phyloP scores from a whole-genome alignment of 176 grass and related monocot species.

The Triticum turgidum region DNA sequence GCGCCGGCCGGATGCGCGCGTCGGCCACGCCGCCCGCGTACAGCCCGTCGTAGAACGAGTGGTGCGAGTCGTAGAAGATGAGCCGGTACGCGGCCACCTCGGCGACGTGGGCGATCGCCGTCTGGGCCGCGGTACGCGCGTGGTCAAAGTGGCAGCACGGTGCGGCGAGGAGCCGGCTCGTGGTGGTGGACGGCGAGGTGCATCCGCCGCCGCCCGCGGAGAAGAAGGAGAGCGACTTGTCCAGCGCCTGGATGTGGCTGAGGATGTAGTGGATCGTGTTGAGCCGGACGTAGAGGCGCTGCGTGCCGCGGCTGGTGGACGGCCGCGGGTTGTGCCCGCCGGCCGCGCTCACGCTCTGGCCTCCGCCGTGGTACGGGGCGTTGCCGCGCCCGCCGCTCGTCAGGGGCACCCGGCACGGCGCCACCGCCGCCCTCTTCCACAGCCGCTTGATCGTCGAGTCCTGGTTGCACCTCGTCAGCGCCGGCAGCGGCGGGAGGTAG shows the following conservation, averaged over 20 bases:
- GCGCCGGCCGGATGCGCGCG: conserved; percentile 47
- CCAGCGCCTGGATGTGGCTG: conserved; percentile 67
- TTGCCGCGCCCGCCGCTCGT: conserved; percentile 9
- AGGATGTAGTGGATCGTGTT: conserved; percentile 93
- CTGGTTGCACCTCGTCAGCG: conserved; percentile 83
- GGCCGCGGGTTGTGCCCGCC: conserved; percentile 77
- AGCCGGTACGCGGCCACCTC: conserved; percentile 74
- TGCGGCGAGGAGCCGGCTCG: background rate
- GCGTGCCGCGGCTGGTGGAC: conserved; percentile 90
- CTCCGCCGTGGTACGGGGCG: conserved; percentile 4
- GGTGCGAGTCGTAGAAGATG: conserved; percentile 64
- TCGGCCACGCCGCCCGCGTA: conserved; percentile 41
- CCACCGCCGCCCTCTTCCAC: conserved; percentile 72
- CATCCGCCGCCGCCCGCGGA: conserved; percentile 16
- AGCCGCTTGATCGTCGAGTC: conserved; percentile 69
- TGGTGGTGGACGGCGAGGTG: conserved; percentile 2
- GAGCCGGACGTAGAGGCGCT: conserved; percentile 88
- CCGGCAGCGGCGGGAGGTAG: conserved; percentile 68
- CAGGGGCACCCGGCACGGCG: conserved; percentile 48
- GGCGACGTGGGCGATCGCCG: conserved; percentile 42
- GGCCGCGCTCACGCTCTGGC: conserved; percentile 22
- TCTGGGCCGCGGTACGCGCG: conserved; percentile 37
- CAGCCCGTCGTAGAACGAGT: conserved; percentile 59
- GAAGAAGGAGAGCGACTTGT: conserved; percentile 94
- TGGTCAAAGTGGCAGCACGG: conserved; percentile 36